Evolutionary conservation across 805 yeast genomes (phyloP).

Genomic region (Diddensiella caesifluorescens): DNA sequence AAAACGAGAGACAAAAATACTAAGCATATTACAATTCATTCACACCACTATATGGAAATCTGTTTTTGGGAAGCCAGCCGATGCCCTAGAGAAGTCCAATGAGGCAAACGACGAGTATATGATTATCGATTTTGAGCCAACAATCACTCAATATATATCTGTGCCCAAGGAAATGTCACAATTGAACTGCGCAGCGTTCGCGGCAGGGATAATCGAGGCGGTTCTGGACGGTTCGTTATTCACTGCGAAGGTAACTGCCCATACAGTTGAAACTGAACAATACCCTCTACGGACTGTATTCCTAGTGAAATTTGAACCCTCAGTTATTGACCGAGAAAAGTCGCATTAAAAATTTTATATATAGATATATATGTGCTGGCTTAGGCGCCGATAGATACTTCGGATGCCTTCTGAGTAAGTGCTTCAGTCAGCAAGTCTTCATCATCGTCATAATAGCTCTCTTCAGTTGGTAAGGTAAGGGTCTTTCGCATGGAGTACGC

Average conservation of each 20-base stretch:
- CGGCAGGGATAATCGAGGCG: constrained; percentile 83
- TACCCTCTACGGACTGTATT: constrained; percentile 67
- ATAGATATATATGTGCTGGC: no score
- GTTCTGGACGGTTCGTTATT: constrained; percentile 69
- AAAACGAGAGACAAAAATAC: constrained; percentile 58
- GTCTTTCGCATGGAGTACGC: constrained; percentile 90
- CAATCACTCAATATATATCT: constrained; percentile 64
- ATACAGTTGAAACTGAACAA: constrained; percentile 58
- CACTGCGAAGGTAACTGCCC: constrained; percentile 77
- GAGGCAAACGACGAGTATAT: constrained; percentile 63
- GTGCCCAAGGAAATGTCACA: constrained; percentile 76
- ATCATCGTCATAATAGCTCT: constrained; percentile 22
- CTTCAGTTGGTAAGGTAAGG: constrained; percentile 32
- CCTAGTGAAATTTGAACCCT: constrained; percentile 57
- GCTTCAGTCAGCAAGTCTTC: constrained; percentile 23
- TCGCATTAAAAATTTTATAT: not conserved
- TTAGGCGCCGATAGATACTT: not conserved
- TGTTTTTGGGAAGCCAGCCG: constrained; percentile 68
- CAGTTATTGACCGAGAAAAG: constrained; percentile 20
- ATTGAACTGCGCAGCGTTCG: constrained; percentile 74
- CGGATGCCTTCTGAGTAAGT: constrained; percentile 9
- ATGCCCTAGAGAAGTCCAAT: constrained; percentile 67
- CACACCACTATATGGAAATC: constrained; percentile 69
- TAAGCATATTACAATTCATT: constrained; percentile 67
- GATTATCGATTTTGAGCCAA: constrained; percentile 73